These are phyloP conservation scores for Kuraishia floccosa DNA, from an alignment of 805 yeast species.

Conservation along the genomic window DNA sequence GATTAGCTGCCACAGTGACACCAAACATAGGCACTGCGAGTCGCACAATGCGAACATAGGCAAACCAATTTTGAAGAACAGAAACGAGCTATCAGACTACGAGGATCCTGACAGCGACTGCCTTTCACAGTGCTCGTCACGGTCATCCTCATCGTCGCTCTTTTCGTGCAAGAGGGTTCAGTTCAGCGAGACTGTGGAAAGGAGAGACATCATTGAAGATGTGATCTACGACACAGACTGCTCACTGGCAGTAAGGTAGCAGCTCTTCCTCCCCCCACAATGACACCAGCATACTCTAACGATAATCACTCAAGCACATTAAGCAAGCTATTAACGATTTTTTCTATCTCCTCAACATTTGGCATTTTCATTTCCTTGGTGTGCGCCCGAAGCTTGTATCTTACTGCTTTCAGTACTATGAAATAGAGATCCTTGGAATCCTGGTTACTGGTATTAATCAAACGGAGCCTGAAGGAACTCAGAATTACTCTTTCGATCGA, in stretches of 20 bases:
- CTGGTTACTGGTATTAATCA: conserved; percentile 15
- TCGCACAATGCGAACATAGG: too few species aligned
- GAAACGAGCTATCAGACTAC: conserved; percentile 24
- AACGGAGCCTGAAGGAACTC: conserved; percentile 20
- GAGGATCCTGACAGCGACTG: conserved; percentile 3
- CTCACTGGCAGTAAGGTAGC: too few species aligned
- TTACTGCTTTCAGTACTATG: conserved; percentile 22
- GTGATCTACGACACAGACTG: too few species aligned
- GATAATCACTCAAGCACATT: conserved; percentile 16
- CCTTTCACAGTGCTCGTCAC: too few species aligned
- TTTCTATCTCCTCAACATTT: conserved; percentile 19
- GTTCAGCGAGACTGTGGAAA: conserved; percentile 28
- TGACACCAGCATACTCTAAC: too few species aligned
- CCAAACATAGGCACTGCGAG: too few species aligned
- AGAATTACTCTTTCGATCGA: conserved; percentile 15
- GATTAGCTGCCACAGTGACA: too few species aligned
- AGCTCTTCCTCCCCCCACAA: too few species aligned
- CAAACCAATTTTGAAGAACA: conserved; percentile 13
- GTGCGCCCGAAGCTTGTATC: conserved; percentile 22
- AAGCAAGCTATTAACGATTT: conserved; percentile 21
- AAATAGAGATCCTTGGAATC: conserved; percentile 22
- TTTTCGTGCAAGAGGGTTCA: conserved; percentile 29
- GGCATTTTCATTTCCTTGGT: conserved; percentile 8
- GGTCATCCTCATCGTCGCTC: too few species aligned
- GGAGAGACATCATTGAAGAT: conserved; percentile 35